Base-by-base conservation (phyloP, 2,329 filamentous ascomycete species). In the Aspergillus neotritici region DNA sequence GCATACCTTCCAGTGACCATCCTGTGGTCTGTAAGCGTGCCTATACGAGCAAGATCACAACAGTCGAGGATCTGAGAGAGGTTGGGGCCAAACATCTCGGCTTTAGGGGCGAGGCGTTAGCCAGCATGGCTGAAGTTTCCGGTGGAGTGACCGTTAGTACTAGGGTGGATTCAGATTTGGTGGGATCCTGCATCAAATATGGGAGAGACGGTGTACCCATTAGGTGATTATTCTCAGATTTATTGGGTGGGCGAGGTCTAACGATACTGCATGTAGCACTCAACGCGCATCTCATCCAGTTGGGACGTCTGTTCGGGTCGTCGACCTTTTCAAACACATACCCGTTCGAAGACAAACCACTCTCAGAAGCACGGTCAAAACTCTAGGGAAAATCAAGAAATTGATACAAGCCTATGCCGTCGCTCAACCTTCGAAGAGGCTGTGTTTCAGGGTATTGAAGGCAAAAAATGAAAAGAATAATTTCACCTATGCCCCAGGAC, bases 71-170 rank as follows among this genome's bases (percentile, higher is more conserved):
- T 48, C 62, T 84, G 35, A 69, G 63, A 44, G 65, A 67, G 15
- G 58, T 83, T 13, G 78, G 79, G 25, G 73, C 78, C 0, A 72
- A 65, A 12, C 79, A 72, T 34, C 66, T 85, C 10, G 82, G 82
- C 3, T 85, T 85, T 54, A 69, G 82, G 40, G 82, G 82, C 12
- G 78, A 83, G 60, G 81, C 82, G 3, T 64, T 85, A 46, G 77
- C 80, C 2, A 82, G 79, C 55, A 70, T 77, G 41, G 77, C 76
- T 9, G 78, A 82, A 51, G 69, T 83, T 62, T 78, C 75, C 43
- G 71, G 73, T 4, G 55, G 60, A 2, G 46, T 84, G 34, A 63
- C 57, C 1, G 65, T 84, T 34, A 78, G 69, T 10, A 84, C 81
- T 3, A 69, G 78, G 38, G 68, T 78, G 28, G 75, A 78, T 48